Evolutionary conservation across 768 basidiomycete genomes (phyloP).

Genomic region (Gautieria morchelliformis): DNA sequence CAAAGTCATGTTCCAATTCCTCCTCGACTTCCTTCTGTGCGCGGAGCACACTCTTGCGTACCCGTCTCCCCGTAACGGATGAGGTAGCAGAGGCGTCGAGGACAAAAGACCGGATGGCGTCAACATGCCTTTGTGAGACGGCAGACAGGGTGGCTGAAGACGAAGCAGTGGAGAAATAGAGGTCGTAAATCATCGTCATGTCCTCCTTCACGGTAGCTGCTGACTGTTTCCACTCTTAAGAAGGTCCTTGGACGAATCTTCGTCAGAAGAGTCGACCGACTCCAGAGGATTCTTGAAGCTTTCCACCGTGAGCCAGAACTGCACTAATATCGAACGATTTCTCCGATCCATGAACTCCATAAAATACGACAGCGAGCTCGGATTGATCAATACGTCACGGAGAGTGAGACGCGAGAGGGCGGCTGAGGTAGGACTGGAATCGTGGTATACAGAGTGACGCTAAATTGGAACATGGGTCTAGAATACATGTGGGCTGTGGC

Average conservation of each 20-base stretch:
- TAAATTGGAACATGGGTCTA: not conserved
- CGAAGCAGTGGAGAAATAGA: conserved; percentile 65
- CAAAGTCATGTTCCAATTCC: conserved; percentile 88
- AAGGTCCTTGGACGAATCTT: conserved; percentile 46
- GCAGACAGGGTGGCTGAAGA: conserved; percentile 49
- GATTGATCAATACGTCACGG: conserved; percentile 77
- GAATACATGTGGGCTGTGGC: not conserved
- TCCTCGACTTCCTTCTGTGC: conserved; percentile 81
- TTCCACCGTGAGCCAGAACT: conserved; percentile 97
- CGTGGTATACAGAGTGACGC: not conserved
- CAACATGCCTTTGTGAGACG: conserved; percentile 62
- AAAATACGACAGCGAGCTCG: conserved; percentile 86
- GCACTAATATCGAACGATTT: conserved; percentile 73
- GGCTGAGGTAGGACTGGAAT: conserved; percentile 11
- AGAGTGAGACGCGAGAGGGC: conserved; percentile 47
- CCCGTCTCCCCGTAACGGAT: conserved; percentile 38
- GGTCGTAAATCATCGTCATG: conserved; percentile 78
- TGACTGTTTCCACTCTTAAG: conserved; percentile 17
- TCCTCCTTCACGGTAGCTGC: conserved; percentile 71
- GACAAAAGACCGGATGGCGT: conserved; percentile 60
- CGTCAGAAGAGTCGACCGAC: conserved; percentile 56
- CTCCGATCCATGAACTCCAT: conserved; percentile 98
- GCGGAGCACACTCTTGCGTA: conserved; percentile 70
- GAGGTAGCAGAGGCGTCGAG: conserved; percentile 37
- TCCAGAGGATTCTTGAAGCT: conserved; percentile 97